A percentile compares a stretch with the other conserved stretches of the same genome.
These are phyloP conservation scores for Smallanthus sonchifolius DNA, from an alignment of 129 eudicot species.

Conservation along the genomic window DNA sequence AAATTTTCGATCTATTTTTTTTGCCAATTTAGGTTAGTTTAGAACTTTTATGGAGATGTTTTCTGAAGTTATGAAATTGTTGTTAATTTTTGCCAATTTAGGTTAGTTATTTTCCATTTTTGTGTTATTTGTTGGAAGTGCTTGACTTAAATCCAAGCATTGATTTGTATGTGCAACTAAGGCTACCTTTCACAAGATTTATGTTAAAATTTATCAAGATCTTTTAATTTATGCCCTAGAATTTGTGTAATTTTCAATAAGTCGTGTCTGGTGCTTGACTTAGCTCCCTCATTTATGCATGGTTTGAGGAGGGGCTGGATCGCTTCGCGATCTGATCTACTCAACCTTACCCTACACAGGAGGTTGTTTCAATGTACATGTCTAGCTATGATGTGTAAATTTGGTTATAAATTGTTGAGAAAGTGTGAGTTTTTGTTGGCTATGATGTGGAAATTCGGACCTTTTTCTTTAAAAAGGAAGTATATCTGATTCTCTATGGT, in stretches of 20 bases:
- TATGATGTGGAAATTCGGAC: background rate
- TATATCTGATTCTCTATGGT: conserved; percentile 2
- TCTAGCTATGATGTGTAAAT: background rate
- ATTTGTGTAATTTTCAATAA: no score
- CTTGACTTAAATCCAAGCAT: background rate
- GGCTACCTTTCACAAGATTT: background rate
- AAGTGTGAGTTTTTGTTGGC: background rate
- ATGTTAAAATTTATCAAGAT: background rate
- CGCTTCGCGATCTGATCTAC: no score
- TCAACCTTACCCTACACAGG: no score
- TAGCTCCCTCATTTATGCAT: background rate
- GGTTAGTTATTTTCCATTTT: no score
- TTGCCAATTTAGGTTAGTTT: no score
- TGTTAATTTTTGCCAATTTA: no score
- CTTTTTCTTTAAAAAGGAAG: background rate
- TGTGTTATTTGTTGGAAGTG: background rate
- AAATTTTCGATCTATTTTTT: no score
- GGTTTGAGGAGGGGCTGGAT: background rate
- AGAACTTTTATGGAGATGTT: no score
- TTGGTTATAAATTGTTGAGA: background rate
- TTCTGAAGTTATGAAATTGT: background rate
- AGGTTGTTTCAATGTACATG: no score
- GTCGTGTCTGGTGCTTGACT: background rate
- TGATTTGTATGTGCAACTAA: conserved; percentile 11
- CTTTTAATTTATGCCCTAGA: background rate